A percentile compares a stretch with the other conserved stretches of the same genome.
These are phyloP conservation scores for Vairimorpha ceranae DNA, from an alignment of 371 early-diverging fungal genomes.

Conservation along the genomic window DNA sequence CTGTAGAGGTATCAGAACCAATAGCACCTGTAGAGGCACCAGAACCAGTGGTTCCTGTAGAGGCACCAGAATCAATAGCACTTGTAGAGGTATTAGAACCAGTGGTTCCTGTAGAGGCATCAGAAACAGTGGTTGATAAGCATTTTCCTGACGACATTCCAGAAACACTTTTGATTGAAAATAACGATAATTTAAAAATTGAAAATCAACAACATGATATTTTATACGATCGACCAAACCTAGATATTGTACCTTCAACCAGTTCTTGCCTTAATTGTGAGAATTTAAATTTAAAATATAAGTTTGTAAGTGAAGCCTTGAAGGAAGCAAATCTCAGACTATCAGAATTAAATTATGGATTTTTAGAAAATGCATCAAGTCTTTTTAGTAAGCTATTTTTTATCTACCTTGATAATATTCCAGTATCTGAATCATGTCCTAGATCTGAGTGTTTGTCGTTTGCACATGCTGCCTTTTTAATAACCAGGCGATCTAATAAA, in stretches of 20 bases:
- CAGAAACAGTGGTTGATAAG: too few species aligned
- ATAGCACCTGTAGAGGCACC: too few species aligned
- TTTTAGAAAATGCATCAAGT: slow-evolving; percentile 13
- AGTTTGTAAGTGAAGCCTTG: slow-evolving; percentile 42
- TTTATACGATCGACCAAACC: too few species aligned
- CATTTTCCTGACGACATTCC: too few species aligned
- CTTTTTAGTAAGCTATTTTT: slow-evolving; percentile 32
- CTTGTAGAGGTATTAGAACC: too few species aligned
- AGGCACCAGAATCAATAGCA: too few species aligned
- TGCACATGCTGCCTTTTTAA: slow-evolving; percentile 33
- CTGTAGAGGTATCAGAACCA: too few species aligned
- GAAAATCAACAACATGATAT: too few species aligned
- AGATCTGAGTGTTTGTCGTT: slow-evolving; percentile 38
- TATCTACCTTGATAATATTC: slow-evolving; percentile 43
- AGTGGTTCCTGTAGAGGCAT: too few species aligned
- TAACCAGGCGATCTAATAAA: slow-evolving; percentile 1
- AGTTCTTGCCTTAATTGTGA: slow-evolving; percentile 31
- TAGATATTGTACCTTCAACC: neutral
- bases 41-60: too few species aligned
- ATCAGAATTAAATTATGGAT: slow-evolving; percentile 1
- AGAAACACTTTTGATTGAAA: too few species aligned
- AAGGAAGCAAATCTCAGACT: slow-evolving; percentile 38
- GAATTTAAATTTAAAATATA: slow-evolving; percentile 46
- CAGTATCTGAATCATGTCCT: slow-evolving; percentile 27
- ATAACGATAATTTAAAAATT: too few species aligned